Conservation (phyloP, 148 eudicot genomes). For the Cornus suecica region DNA sequence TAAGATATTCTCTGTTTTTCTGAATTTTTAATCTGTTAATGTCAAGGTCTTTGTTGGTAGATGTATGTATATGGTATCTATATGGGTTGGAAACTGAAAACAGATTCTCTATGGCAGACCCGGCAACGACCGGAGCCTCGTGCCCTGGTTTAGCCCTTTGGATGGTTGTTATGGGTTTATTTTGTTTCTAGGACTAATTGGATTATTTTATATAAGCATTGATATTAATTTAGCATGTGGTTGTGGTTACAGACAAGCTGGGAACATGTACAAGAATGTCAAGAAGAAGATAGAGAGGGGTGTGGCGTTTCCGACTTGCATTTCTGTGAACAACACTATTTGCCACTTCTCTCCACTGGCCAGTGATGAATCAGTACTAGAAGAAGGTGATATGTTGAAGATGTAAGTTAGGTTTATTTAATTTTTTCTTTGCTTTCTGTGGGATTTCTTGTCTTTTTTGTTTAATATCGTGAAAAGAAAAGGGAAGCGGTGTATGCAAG, state of each 20-base stretch:
- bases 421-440: not conserved
- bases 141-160: no score
- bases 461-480: not conserved
- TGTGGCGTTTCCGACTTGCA: conserved; percentile 88
- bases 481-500: not conserved
- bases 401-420: conserved; percentile 46
- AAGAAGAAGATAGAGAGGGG: conserved; percentile 97
- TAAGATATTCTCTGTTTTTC: conserved; percentile 23
- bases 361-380: conserved; percentile 69
- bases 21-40: not conserved
- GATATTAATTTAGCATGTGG: not conserved
- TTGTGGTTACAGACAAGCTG: conserved; percentile 50
- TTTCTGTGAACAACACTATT: conserved; percentile 84
- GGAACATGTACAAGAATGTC: conserved; percentile 72
- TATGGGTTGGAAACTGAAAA: no score
- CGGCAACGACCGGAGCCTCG: no score
- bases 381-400: conserved; percentile 79
- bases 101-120: no score
- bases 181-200: not conserved
- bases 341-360: conserved; percentile 84
- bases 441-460: not conserved
- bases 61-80: not conserved
- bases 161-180: not conserved
- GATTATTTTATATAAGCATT: not conserved
- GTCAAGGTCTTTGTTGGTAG: not conserved